These are phyloP conservation scores for Carpinus fangiana DNA, from an alignment of 306 rosid genomes.

Conservation along the genomic window DNA sequence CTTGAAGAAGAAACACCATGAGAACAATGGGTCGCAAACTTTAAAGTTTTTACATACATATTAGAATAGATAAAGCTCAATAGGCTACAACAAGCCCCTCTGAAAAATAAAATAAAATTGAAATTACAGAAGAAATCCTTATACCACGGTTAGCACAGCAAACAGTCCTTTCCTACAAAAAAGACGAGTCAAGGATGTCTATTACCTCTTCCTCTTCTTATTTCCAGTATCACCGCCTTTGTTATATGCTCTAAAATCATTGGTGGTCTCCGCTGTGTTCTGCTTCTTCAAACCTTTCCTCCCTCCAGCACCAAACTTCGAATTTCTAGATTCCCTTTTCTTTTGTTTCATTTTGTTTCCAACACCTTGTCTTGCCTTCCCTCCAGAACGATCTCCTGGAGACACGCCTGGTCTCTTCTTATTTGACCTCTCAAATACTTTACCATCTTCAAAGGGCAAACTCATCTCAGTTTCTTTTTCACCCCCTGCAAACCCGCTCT, in stretches of 20 bases:
- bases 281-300: conserved; percentile 66
- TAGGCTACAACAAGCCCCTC: conserved; percentile 5
- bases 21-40: background rate
- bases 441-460: conserved; percentile 69
- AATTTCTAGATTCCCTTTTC: conserved; percentile 55
- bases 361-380: conserved; percentile 50
- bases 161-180: background rate
- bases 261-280: conserved; percentile 64
- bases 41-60: background rate
- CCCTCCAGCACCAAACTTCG: conserved; percentile 86
- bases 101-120: background rate
- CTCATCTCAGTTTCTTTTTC: conserved; percentile 45
- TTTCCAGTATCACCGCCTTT: conserved; percentile 38
- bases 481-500: conserved; percentile 70
- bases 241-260: conserved; percentile 43
- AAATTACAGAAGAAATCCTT: conserved; percentile 5
- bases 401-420: conserved; percentile 73
- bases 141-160: background rate
- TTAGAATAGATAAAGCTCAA: background rate
- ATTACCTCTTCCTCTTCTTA: conserved; percentile 64
- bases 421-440: conserved; percentile 60
- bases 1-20: background rate
- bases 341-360: conserved; percentile 47
- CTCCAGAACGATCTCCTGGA: conserved; percentile 82
- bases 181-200: background rate